phyloP scores from a whole-genome alignment of 805 yeast species.

The Saccharomycopsis microspora region DNA sequence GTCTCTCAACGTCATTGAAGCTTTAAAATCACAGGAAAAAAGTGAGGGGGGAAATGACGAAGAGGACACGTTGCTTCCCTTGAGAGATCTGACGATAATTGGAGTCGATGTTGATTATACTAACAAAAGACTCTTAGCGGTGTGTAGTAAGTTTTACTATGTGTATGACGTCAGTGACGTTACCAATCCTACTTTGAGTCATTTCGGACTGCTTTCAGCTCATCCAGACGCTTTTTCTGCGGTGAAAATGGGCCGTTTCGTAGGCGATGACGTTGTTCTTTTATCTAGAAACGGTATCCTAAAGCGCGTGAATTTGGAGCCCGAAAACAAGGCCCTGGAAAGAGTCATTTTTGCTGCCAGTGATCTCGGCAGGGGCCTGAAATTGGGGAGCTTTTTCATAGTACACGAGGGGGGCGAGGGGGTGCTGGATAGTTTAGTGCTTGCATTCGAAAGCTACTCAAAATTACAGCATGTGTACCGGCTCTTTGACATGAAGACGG shows the following conservation, averaged over 20 bases:
- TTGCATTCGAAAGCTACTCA: not conserved
- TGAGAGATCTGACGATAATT: conserved; percentile 14
- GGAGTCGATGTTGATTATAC: conserved; percentile 2
- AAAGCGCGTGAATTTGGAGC: not conserved
- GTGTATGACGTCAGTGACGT: conserved; percentile 5
- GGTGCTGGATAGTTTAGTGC: not conserved
- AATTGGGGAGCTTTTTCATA: not conserved
- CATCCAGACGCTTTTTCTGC: conserved; percentile 1
- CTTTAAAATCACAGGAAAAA: conserved; percentile 5
- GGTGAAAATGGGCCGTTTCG: conserved; percentile 6
- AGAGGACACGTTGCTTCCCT: conserved; percentile 15
- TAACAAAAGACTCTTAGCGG: conserved; percentile 1
- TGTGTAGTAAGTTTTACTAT: conserved; percentile 13
- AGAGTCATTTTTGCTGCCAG: not conserved
- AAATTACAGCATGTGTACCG: not conserved
- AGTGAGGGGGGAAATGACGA: conserved; percentile 10
- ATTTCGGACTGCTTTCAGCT: not conserved
- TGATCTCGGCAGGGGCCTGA: not conserved
- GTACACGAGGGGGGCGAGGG: not conserved
- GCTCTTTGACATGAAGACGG: not conserved
- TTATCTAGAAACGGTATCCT: conserved; percentile 3
- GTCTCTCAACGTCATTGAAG: conserved; percentile 9
- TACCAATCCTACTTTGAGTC: not conserved
- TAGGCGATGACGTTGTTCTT: conserved; percentile 2
- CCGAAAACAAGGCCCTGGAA: not conserved